Evolutionary conservation across 352 stramenopile genomes (phyloP), one percentile per base, ranked within the genome.

Genomic region (Detonula confervacea): DNA sequence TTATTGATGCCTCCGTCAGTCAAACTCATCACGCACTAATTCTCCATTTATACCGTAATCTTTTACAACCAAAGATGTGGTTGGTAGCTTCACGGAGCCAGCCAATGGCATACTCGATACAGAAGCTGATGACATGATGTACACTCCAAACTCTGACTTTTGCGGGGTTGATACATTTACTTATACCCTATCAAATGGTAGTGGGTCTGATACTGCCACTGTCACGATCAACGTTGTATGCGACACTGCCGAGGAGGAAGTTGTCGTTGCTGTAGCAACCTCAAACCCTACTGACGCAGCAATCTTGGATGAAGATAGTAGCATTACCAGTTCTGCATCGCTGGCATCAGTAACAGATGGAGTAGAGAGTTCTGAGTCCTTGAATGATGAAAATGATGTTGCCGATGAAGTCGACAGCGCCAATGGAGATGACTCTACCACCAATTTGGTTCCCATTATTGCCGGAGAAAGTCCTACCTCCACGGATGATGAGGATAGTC

Each of bases 161-260:
- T 80, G 71, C 39, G 71, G 71, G 65, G 49, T 51, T 18, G 71
- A 80, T 57, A 47, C 18, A 6, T 80, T 80, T 35, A 56, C 57
- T 3, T 80, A 80, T 35, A 73, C 62, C 18, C 55, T 80, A 27
- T 69, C 61, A 12, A 44, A 73, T 62, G 5, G 29, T 18, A 22
- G 63, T 47, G 46, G 59, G 9, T 70, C 55, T 60, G 71, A 80
- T 22, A 73, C 62, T 27, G 71, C 71, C 18, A 52, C 59, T 20
- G 60, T 71, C 18, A 73, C 62, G 12, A 66, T 80, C 30, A 11
- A 37, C 11, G 61, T 80, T 24, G 14, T 69, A 12, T 80, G 71
- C 25, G 18, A 59, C 14, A 35, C n/a, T 64, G 2, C 33, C 29
- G 0, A 9, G 8, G 37, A 42, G 25, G 54, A 62, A 33, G 30